Evolutionary conservation across 163 green algal genomes (phyloP).

Genomic region (Scenedesmus sp.): DNA sequence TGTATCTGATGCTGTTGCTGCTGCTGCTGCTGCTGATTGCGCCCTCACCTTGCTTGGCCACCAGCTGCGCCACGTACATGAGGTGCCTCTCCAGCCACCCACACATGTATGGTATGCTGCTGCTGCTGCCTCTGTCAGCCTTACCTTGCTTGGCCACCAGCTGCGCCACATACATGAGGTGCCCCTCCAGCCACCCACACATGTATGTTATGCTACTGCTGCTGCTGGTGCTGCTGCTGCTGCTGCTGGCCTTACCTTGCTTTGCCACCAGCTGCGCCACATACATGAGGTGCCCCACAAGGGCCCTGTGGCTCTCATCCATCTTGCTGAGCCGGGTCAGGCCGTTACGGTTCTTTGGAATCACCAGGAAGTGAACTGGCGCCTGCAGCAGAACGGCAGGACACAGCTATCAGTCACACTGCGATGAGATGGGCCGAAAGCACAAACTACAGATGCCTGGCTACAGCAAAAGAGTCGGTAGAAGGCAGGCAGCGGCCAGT

Average conservation of each 20-base stretch:
- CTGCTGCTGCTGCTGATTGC: no score
- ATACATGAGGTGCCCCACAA: conserved; percentile 94
- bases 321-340: conserved; percentile 91
- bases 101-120: no score
- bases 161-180: neutral
- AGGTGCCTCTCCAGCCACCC: conserved; percentile 86
- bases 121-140: no score
- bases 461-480: no score
- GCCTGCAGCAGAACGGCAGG: conserved; percentile 65
- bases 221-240: no score
- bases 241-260: conserved; percentile 62
- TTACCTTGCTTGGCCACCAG: neutral
- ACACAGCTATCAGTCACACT: neutral
- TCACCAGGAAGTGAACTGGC: conserved; percentile 95
- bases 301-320: conserved; percentile 80
- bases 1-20: no score
- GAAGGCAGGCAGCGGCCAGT: no score
- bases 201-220: neutral
- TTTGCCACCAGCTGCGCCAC: conserved; percentile 88
- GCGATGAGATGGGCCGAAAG: no score
- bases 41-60: conserved; percentile 80
- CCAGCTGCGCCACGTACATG: conserved; percentile 84
- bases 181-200: neutral
- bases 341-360: conserved; percentile 88
- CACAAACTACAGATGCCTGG: no score